Base-by-base conservation (phyloP, 768 basidiomycete species). In the Hygrophoropsis aurantiaca region DNA sequence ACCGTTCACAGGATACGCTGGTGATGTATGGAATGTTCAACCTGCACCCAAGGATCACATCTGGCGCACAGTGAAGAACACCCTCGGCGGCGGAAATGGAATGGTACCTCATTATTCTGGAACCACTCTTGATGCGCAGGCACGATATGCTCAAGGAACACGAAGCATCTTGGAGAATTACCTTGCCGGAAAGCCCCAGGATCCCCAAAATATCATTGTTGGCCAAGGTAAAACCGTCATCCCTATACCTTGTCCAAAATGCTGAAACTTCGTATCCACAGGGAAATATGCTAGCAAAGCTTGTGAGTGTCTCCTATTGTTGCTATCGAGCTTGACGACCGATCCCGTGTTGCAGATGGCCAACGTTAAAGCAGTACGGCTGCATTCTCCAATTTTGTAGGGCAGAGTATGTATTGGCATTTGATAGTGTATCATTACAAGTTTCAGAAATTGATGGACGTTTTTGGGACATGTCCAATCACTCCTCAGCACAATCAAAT, bases 231-330 rank as follows among this genome's bases (percentile, higher is more conserved):
- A 64, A 40, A 20, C 18, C 11, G 11, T 19, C 27, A 34, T 42
- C 7, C 27, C 6, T 13, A 30, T 13, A 30, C 6, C 20, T 7
- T 38, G 7, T n/a, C 16, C 9, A 9, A 6, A n/a, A n/a, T 38
- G 7, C 36, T 16, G 16, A 16, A 7, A n/a, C 6, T 16, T n/a
- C 16, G 16, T 33, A n/a, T 19, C 26, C 19, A 25, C 24, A 18
- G 83, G 85, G 64, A 68, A 71, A 68, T 70, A 66, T 51, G 70
- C 62, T 54, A 66, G 69, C 45, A 69, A 68, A 51, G 69, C 72
- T 53, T 73, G 68, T 71, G 42, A 62, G 66, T 60, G 13, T 13
- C 27, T 30, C 13, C 27, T 13, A 7, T 30, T 30, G 27, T 13
- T 13, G 13, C 27, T 6, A 16, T 35, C n/a, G 2, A 16, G 30